These are phyloP conservation scores for Eimeria necatrix DNA, from an alignment of 169 alveolate species.

Conservation along the genomic window DNA sequence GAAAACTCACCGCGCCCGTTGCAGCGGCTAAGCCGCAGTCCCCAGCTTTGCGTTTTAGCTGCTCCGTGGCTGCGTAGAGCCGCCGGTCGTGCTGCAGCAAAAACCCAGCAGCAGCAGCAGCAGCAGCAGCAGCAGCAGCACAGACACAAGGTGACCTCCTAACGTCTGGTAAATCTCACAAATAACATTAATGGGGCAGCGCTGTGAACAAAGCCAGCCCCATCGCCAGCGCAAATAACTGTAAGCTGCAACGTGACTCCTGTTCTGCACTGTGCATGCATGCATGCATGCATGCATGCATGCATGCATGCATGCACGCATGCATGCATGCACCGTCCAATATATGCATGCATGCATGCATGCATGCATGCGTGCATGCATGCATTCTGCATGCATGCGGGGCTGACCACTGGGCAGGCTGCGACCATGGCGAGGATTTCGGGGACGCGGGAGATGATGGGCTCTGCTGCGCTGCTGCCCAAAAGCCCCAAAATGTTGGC, in stretches of 20 bases:
- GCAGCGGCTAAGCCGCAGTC: conserved; percentile 60
- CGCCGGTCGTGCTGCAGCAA: conserved; percentile 53
- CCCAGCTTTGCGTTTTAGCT: conserved; percentile 11
- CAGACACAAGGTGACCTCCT: neutral
- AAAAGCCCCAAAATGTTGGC: conserved; percentile 2
- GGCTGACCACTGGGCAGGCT: conserved; percentile 27
- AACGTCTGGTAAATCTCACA: no score
- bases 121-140: neutral
- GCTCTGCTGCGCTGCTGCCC: conserved; percentile 18
- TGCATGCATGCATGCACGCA: no score
- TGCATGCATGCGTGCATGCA: neutral
- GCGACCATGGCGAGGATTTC: conserved; percentile 38
- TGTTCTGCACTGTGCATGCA: no score
- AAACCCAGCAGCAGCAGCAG: neutral
- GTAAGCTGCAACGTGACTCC: no score
- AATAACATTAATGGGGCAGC: no score
- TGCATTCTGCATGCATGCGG: no score
- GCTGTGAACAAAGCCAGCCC: no score
- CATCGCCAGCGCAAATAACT: no score
- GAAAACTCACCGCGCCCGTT: conserved; percentile 3
- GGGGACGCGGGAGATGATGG: conserved; percentile 16
- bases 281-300: no score
- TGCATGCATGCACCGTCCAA: neutral
- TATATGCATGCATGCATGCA: neutral
- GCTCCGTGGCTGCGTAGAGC: conserved; percentile 34